Evolutionary conservation across 768 basidiomycete species (phyloP), one percentile per base, ranked within the genome.

Genomic region (Chalciporus sphaerocephalus): DNA sequence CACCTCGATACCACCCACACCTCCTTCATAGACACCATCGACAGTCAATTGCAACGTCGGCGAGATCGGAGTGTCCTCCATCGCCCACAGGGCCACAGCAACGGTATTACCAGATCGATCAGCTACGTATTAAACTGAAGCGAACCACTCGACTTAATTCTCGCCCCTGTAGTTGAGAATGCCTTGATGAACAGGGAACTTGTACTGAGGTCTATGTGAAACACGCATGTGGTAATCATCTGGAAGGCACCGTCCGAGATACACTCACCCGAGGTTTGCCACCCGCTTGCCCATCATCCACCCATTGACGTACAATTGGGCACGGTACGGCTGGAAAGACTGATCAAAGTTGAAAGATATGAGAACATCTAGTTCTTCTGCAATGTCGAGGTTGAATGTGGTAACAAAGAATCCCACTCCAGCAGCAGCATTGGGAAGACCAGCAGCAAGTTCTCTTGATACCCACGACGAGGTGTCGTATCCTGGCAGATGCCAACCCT

Each of bases 221-320:
- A 25, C 17, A 20, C 15, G 42, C 21, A 44, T 23, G 40, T 27
- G 46, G 53, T 34, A 54, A 27, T 46, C 21, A 11, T 35, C 25
- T 11, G n/a, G 12, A 18, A 5, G 2, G 39, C 30, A 21, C 36
- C 21, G 24, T 41, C 8, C 3, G 33, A 46, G 22, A 11, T 27
- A 25, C 12, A 60, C 74, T 47, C 50, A 80, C 86, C 85, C 84
- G 2, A 86, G 74, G 55, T 86, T 83, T 12, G 68, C 80, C n/a
- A 85, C 74, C 16, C 81, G 63, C 66, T 90, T 91, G 8, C 89
- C 90, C 79, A 87, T 87, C 79, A 85, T 84, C 90, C 90, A 92
- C 11, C 89, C 90, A 54, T 92, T 91, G 16, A 92, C 83, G 47
- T 87, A 91, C 33, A 92, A 53, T 35, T 80, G 71, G 3, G 83